Evolutionary conservation across 768 basidiomycete genomes (phyloP), one percentile per base, ranked within the genome.

Genomic region (Tubosaeta brunneosetosa): DNA sequence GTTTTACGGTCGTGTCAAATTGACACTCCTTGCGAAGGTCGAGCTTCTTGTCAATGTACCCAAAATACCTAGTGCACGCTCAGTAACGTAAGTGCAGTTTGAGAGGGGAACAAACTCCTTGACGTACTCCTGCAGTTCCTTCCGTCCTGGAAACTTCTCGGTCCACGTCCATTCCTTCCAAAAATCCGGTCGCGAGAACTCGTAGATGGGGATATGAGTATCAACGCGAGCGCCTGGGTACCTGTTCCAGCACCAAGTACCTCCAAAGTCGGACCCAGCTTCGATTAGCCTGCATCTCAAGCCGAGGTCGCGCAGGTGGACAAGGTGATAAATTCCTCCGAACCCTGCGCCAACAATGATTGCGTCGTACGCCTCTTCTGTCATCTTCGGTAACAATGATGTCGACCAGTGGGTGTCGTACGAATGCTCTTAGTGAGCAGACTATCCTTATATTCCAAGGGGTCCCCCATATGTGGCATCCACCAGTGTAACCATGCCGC

Each of bases 11-110:
- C 3, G 59, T 53, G 41, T 61, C 37, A 13, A 60, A 60, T 11
- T 38, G 45, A 14, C 59, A 60, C 27, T 60, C 29, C 12, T 60
- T 56, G 40, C 55, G 59, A n/a, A 61, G 51, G 22, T 47, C 33
- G 2, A 51, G n/a, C 43, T 61, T 56, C 0, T 51, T 5, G 32
- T 47, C 55, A 1, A 57, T 59, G 25, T 61, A 53, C 26, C 49
- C 47, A 6, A 61, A 61, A 42, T 57, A 61, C 10, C 59, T 61
- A 36, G 10, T 17, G 0, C 1, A 40, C 5, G 17, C 17, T 16
- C 7, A 19, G 37, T 38, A 2, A 38, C 10, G 46, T 59, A 34
- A 59, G 44, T 14, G 25, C 7, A 12, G 32, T 25, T 12, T 4
- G 16, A 22, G 36, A 22, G 14, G n/a, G 22, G 14, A 11, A 12